Conservation (phyloP, 179 eudicot genomes). For the Pouteria campechiana region DNA sequence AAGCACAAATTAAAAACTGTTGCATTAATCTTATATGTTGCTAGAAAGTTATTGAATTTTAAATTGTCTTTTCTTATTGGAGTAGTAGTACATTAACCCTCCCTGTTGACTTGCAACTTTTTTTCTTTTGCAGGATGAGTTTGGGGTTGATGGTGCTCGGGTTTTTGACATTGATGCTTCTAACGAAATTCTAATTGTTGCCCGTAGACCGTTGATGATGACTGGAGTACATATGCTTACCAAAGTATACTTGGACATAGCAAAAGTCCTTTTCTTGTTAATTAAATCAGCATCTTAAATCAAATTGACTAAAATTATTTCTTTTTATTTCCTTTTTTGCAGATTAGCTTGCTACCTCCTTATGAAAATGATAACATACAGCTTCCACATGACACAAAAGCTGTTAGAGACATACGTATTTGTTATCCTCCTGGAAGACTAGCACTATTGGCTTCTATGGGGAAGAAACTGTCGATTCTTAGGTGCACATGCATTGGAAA, state of each 20-base stretch:
- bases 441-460: constrained; percentile 58
- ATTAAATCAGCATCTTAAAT: too few species aligned
- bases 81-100: too few species aligned
- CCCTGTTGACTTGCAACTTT: too few species aligned
- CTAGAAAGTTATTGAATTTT: too few species aligned
- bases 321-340: constrained; percentile 3
- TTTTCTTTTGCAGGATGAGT: constrained; percentile 43
- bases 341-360: constrained; percentile 62
- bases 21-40: too few species aligned
- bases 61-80: too few species aligned
- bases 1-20: too few species aligned
- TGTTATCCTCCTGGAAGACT: constrained; percentile 51
- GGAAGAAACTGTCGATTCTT: constrained; percentile 67
- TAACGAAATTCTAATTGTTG: constrained; percentile 39
- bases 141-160: constrained; percentile 58
- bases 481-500: constrained; percentile 32
- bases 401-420: constrained; percentile 54
- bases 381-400: constrained; percentile 54
- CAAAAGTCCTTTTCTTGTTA: background rate
- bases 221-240: constrained; percentile 56
- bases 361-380: constrained; percentile 43
- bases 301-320: too few species aligned
- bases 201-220: constrained; percentile 46
- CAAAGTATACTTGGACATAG: too few species aligned
- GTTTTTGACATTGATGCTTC: constrained; percentile 62